Conservation (phyloP, 805 yeast species). For the Babjeviella inositovora region DNA sequence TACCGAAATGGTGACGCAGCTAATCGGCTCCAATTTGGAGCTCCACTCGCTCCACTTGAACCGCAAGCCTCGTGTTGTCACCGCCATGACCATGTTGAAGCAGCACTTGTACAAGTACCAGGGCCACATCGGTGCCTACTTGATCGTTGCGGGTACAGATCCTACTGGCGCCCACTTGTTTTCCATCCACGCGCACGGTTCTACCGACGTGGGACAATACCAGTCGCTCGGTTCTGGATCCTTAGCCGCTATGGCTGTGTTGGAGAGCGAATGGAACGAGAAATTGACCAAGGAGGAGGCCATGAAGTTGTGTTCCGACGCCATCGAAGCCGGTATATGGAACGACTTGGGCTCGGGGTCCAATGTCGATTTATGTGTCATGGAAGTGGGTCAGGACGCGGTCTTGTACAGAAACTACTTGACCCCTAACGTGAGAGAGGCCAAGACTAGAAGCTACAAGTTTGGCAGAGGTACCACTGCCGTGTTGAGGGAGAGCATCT, state of each 20-base stretch:
- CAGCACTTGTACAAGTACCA: constrained; percentile 95
- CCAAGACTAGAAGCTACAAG: constrained; percentile 70
- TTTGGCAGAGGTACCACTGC: constrained; percentile 93
- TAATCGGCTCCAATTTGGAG: constrained; percentile 82
- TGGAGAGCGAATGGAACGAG: constrained; percentile 77
- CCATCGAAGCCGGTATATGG: constrained; percentile 97
- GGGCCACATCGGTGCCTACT: constrained; percentile 93
- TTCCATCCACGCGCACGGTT: constrained; percentile 94
- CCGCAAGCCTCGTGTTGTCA: constrained; percentile 84
- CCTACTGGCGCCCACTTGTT: constrained; percentile 91
- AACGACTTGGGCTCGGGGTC: constrained; percentile 98
- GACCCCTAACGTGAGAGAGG: constrained; percentile 79
- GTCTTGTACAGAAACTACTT: constrained; percentile 70
- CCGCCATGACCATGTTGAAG: constrained; percentile 83
- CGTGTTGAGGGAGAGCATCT: constrained; percentile 51
- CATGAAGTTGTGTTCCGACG: constrained; percentile 77
- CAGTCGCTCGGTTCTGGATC: constrained; percentile 94
- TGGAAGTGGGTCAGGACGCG: constrained; percentile 88
- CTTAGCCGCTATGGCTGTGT: constrained; percentile 94
- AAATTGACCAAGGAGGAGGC: constrained; percentile 79
- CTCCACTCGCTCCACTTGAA: constrained; percentile 72
- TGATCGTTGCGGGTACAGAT: constrained; percentile 96
- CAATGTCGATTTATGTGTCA: constrained; percentile 92
- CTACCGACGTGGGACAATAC: constrained; percentile 91
- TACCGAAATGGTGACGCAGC: constrained; percentile 93